These are phyloP conservation scores for Poa annua DNA, from an alignment of 176 grass and related monocot genomes.

Conservation along the genomic window DNA sequence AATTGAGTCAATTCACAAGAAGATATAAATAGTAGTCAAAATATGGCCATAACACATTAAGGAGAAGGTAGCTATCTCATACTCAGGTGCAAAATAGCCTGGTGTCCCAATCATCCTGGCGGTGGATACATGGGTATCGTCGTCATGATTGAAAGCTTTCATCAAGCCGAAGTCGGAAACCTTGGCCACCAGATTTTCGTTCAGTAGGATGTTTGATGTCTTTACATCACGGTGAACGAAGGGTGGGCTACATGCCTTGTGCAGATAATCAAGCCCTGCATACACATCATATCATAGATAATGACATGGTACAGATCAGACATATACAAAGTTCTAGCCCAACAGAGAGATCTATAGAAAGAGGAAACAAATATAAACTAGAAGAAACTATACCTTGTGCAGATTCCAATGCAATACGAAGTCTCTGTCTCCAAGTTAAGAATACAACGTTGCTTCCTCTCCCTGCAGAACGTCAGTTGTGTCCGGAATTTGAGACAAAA, in stretches of 20 bases:
- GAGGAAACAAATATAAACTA: too few relatives aligned
- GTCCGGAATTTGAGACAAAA: not conserved
- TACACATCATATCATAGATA: not conserved
- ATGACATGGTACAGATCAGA: too few relatives aligned
- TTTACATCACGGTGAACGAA: constrained; percentile 69
- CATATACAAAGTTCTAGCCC: too few relatives aligned
- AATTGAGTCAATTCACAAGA: too few relatives aligned
- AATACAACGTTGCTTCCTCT: not conserved
- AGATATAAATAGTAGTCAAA: too few relatives aligned
- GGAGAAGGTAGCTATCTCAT: not conserved
- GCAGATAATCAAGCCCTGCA: constrained; percentile 61
- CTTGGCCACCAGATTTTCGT: constrained; percentile 52
- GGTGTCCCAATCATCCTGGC: constrained; percentile 24
- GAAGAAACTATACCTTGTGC: constrained; percentile 48
- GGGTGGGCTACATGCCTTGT: constrained; percentile 49
- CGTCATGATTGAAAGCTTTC: constrained; percentile 32
- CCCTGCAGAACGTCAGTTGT: constrained; percentile 2
- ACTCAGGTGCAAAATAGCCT: constrained; percentile 62
- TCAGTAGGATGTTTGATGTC: constrained; percentile 57
- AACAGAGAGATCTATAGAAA: too few relatives aligned
- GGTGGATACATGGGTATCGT: constrained; percentile 44
- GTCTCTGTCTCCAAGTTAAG: constrained; percentile 54
- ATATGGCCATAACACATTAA: too few relatives aligned
- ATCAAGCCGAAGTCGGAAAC: constrained; percentile 71
- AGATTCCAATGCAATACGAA: constrained; percentile 49